A percentile compares a stretch with the other conserved stretches of the same genome.
phyloP scores from a whole-genome alignment of 1,139 yeast species.

The Saccharomyces hybrid region DNA sequence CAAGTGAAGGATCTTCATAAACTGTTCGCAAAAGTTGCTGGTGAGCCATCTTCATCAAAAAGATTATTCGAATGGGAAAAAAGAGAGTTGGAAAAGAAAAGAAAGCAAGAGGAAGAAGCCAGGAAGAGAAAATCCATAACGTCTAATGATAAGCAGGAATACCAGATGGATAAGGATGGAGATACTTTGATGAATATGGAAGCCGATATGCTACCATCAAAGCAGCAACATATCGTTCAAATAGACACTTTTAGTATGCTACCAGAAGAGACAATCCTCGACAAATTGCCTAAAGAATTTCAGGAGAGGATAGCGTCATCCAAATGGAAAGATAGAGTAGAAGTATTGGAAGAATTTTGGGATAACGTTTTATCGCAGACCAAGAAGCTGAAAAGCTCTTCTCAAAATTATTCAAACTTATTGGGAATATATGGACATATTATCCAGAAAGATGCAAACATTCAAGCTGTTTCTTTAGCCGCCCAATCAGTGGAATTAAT shows the following conservation, averaged over 20 bases:
- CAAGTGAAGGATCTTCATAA: constrained; percentile 81
- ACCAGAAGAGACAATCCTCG: constrained; percentile 53
- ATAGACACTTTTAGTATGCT: constrained; percentile 50
- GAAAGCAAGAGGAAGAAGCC: constrained; percentile 13
- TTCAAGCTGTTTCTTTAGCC: constrained; percentile 78
- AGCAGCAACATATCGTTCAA: constrained; percentile 25
- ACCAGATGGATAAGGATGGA: constrained; percentile 28
- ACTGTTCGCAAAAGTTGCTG: constrained; percentile 44
- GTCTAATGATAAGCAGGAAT: constrained; percentile 9
- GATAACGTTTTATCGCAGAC: constrained; percentile 40
- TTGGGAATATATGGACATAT: constrained; percentile 57
- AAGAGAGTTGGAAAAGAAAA: constrained; percentile 1
- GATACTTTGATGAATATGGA: constrained; percentile 41
- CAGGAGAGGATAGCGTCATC: constrained; percentile 47
- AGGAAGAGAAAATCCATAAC: constrained; percentile 12
- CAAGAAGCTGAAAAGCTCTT: constrained; percentile 39
- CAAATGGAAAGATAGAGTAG: constrained; percentile 92
- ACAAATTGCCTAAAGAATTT: constrained; percentile 60
- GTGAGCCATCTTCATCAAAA: constrained; percentile 3
- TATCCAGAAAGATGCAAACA: constrained; percentile 73
- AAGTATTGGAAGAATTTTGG: constrained; percentile 62
- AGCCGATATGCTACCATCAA: not conserved
- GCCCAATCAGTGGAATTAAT: constrained; percentile 59
- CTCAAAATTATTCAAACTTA: constrained; percentile 63
- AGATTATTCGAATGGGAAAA: constrained; percentile 9